These are phyloP conservation scores for Candida gigantensis DNA, from an alignment of 1,139 yeast species.

Conservation along the genomic window DNA sequence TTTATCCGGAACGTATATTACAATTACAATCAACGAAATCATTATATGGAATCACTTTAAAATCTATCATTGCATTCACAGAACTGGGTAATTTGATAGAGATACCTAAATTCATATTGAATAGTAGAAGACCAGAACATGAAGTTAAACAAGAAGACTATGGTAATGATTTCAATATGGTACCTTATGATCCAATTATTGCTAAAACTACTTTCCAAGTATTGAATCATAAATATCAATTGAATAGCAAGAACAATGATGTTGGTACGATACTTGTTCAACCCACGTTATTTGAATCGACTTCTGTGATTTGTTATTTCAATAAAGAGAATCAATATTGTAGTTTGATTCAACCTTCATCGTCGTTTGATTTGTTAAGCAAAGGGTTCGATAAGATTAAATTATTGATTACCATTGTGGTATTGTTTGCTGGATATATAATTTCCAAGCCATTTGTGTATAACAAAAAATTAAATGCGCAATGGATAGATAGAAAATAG, in stretches of 20 bases:
- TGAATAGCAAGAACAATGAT: slow-evolving; percentile 18
- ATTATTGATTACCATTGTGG: slow-evolving; percentile 59
- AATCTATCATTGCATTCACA: slow-evolving; percentile 63
- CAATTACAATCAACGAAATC: slow-evolving; percentile 63
- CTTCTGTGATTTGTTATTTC: slow-evolving; percentile 66
- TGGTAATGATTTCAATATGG: slow-evolving; percentile 57
- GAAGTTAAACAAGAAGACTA: slow-evolving; percentile 56
- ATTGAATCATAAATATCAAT: slow-evolving; percentile 37
- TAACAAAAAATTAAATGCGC: slow-evolving; percentile 43
- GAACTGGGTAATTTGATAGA: slow-evolving; percentile 64
- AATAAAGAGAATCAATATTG: slow-evolving; percentile 72
- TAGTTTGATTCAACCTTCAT: slow-evolving; percentile 76
- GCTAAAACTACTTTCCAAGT: slow-evolving; percentile 46
- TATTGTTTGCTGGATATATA: slow-evolving; percentile 46
- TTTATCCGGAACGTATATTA: slow-evolving; percentile 57
- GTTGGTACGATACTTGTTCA: slow-evolving; percentile 42
- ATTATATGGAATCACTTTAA: slow-evolving; percentile 70
- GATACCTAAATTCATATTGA: slow-evolving; percentile 66
- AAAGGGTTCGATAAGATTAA: slow-evolving; percentile 67
- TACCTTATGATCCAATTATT: slow-evolving; percentile 68
- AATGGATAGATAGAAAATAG: slow-evolving; percentile 30
- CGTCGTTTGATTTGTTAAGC: slow-evolving; percentile 76
- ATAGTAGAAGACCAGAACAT: slow-evolving; percentile 60
- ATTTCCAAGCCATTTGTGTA: slow-evolving; percentile 61
- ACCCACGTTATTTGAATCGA: slow-evolving; percentile 80